Evolutionary conservation across 352 stramenopile species (phyloP).

Genomic region (Pythium monospermum): DNA sequence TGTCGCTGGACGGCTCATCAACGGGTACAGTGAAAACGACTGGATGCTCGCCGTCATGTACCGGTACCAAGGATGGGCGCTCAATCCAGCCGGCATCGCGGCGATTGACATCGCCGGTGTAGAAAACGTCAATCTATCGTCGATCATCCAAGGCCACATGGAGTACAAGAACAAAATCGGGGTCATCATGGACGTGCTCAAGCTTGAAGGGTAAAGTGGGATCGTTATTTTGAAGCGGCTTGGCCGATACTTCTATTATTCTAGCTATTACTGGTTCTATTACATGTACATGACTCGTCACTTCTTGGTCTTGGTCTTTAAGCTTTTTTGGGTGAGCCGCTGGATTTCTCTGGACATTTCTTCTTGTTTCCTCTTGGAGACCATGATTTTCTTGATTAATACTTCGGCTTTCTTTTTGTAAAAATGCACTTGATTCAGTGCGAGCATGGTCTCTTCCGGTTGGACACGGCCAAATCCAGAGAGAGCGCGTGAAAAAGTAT

Average conservation of each 20-base stretch:
- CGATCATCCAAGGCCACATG: slow-evolving; percentile 74
- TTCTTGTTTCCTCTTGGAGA: slow-evolving; percentile 55
- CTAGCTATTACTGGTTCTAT: too few relatives aligned
- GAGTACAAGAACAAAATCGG: slow-evolving; percentile 89
- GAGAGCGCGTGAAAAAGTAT: slow-evolving; percentile 8
- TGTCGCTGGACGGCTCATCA: slow-evolving; percentile 85
- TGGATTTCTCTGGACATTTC: slow-evolving; percentile 67
- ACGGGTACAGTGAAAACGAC: slow-evolving; percentile 88
- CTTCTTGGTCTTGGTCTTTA: slow-evolving; percentile 30
- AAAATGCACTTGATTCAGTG: slow-evolving; percentile 59
- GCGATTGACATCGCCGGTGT: slow-evolving; percentile 61
- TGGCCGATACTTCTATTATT: too few relatives aligned
- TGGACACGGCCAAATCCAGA: slow-evolving; percentile 28
- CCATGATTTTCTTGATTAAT: slow-evolving; percentile 63
- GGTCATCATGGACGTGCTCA: slow-evolving; percentile 68
- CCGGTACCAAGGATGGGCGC: slow-evolving; percentile 75
- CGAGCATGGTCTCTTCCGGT: slow-evolving; percentile 45
- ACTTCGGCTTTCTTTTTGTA: slow-evolving; percentile 55
- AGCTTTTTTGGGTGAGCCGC: slow-evolving; percentile 45
- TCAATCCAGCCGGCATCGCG: slow-evolving; percentile 72
- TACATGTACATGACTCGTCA: too few relatives aligned
- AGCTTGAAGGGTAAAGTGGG: slow-evolving; percentile 47
- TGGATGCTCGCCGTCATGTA: slow-evolving; percentile 91
- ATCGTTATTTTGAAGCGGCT: too few relatives aligned
- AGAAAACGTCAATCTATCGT: slow-evolving; percentile 82